Conservation (phyloP, 2,329 filamentous ascomycete species). For the Coniochaeta ligniaria region DNA sequence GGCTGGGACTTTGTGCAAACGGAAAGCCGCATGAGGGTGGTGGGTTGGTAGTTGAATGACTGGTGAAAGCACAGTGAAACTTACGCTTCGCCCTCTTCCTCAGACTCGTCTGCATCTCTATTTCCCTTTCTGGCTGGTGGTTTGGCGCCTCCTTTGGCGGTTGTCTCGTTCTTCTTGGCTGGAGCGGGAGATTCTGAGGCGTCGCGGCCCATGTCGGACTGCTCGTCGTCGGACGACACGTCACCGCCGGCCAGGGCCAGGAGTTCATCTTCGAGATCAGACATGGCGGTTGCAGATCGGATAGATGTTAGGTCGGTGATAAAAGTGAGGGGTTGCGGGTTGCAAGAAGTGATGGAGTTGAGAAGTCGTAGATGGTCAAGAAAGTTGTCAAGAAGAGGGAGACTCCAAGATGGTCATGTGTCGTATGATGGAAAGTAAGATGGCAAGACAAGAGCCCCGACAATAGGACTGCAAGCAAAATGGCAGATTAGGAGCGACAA, state of each 20-base stretch:
- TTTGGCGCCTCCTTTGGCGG: slow-evolving; percentile 27
- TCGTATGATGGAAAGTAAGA: not conserved
- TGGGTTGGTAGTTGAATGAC: not conserved
- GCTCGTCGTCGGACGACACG: slow-evolving; percentile 53
- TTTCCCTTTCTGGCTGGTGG: slow-evolving; percentile 20
- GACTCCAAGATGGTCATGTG: not conserved
- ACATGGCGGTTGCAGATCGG: slow-evolving; percentile 45
- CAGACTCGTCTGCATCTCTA: slow-evolving; percentile 50
- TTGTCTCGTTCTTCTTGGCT: slow-evolving; percentile 16
- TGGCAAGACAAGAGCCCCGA: not conserved
- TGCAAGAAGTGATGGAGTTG: slow-evolving; percentile 11
- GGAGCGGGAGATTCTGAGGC: slow-evolving; percentile 41
- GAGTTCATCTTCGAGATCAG: slow-evolving; percentile 87
- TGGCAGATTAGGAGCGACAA: not conserved
- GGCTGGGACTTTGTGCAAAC: not conserved
- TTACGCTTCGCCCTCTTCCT: slow-evolving; percentile 80
- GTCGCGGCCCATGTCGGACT: slow-evolving; percentile 45
- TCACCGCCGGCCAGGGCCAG: slow-evolving; percentile 84
- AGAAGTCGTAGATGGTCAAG: not conserved
- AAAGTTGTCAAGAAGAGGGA: not conserved
- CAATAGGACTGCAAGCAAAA: not conserved
- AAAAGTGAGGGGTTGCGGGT: not conserved
- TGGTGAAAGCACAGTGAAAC: slow-evolving; percentile 24
- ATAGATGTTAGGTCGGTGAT: not conserved
- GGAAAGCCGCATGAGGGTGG: not conserved